Evolutionary conservation across 306 rosid genomes (phyloP), one percentile per base, ranked within the genome.

Genomic region (Arachis hypogaea): DNA sequence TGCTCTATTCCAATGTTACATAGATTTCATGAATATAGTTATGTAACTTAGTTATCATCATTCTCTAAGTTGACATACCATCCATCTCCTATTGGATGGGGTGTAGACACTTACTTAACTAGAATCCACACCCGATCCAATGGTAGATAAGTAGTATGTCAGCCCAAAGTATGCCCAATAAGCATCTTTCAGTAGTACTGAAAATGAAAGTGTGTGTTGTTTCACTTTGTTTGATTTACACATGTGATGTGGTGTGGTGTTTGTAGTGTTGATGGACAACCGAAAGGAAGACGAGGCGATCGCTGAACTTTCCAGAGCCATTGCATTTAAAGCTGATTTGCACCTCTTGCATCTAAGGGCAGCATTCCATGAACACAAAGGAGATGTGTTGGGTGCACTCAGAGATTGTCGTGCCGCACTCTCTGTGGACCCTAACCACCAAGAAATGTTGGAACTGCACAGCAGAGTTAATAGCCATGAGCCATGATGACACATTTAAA

Each of bases 381-480:
- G 89, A 22, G 92, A 93, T 46, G 93, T 86, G 9, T 51, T 81
- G 74, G 96, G 92, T 77, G 98, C 98, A 47, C 76, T 87, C 30
- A 85, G 97, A 63, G 98, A 93, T 74, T 93, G 98, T 77, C 91
- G 97, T 68, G 97, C 97, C 4, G 98, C 98, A 3, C 97, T 93
- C 63, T 93, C 97, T 0, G 93, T 93, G 30, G 97, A 93, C 40
- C 98, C 98, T 0, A 90, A 87, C 77, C 93, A 90, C 82, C 98
- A 85, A 88, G 98, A 90, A 82, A 93, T 93, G 97, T 78, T 87
- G 84, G 97, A 93, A 78, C 96, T 93, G 77, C 97, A 87, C 66
- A 86, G 85, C 67, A 90, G 97, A 7, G 97, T 93, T 44, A 86
- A 90, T 84, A 88, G 89, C 71, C 98, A 89, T 3, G 98, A 93